Conservation (phyloP, 1,284 basidiomycete species). For the Rhizopogon parksii region DNA sequence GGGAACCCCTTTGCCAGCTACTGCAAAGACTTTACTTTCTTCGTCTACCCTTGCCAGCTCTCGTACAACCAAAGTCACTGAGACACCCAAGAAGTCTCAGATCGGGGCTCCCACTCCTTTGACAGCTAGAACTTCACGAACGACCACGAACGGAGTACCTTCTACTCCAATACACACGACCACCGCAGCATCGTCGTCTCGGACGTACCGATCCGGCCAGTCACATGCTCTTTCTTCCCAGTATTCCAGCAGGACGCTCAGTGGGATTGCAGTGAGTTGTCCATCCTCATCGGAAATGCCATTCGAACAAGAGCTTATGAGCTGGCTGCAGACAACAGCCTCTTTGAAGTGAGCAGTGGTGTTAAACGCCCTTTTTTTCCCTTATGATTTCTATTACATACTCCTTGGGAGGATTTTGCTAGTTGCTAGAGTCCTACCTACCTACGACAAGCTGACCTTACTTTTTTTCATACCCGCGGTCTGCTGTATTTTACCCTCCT, state of each 20-base stretch:
- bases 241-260: constrained; percentile 46
- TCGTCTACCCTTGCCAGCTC: constrained; percentile 46
- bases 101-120: constrained; percentile 81
- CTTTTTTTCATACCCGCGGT: constrained; percentile 29
- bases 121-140: constrained; percentile 63
- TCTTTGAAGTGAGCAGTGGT: constrained; percentile 33
- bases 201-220: constrained; percentile 49
- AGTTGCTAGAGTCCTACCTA: constrained; percentile 24
- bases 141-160: constrained; percentile 39
- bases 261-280: constrained; percentile 40
- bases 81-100: constrained; percentile 80
- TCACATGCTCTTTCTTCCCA: constrained; percentile 46
- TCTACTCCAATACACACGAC: constrained; percentile 52
- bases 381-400: constrained; percentile 7
- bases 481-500: constrained; percentile 36
- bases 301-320: constrained; percentile 33
- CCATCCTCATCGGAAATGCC: constrained; percentile 30
- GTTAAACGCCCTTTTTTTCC: constrained; percentile 9
- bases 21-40: constrained; percentile 45
- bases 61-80: constrained; percentile 49
- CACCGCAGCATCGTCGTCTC: constrained; percentile 42
- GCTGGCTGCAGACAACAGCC: constrained; percentile 37
- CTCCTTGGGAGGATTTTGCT: constrained; percentile 19
- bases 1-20: constrained; percentile 37
- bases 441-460: constrained; percentile 32